Base-by-base conservation (phyloP, 768 basidiomycete genomes). In the Holtermannia corniformis region DNA sequence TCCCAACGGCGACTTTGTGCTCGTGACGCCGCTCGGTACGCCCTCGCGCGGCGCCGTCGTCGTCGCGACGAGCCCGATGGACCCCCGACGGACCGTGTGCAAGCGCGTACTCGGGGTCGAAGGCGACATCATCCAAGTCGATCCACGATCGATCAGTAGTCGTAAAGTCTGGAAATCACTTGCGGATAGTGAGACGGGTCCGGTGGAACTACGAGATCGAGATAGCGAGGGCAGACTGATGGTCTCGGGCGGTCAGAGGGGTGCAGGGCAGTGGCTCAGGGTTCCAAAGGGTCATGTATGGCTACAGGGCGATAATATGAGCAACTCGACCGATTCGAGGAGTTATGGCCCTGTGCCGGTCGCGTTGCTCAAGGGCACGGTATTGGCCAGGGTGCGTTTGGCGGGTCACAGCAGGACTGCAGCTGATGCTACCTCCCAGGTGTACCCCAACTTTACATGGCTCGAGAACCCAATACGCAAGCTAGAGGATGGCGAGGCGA, bases 91-190 rank as follows among this genome's bases (percentile, higher is more conserved):
- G 44, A 74, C 81, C 24, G 79, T 93, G 28, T 92, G 88, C 74
- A 97, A 97, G 75, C 81, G 93, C 41, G 75, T 97, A 11, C 78
- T 93, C 28, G 93, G 91, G 1, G 74, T 97, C 21, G 85, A 90
- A 21, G 92, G 93, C 3, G 93, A 96, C 72, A 74, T 83, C 28
- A 69, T 97, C 25, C 89, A 87, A 56, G 84, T 90, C 20, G 90
- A 97, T 68, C 92, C 92, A 19, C 52, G 63, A n/a, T 53, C 42
- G 16, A 50, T n/a, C 12, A n/a, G n/a, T n/a, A 12, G 14, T 2
- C 25, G 12, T 28, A 13, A 5, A 23, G 37, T 3, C 4, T 5
- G 51, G 20, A 23, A 26, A 49, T 25, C 48, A 45, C 51, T 20
- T 19, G 50, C 19, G 45, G 49, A 28, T 20, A 10, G 10, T 22